Percentiles rank a stretch among this genome's conserved stretches.
Conservation (phyloP, 768 basidiomycete species). For the Leccinum imitatum region DNA sequence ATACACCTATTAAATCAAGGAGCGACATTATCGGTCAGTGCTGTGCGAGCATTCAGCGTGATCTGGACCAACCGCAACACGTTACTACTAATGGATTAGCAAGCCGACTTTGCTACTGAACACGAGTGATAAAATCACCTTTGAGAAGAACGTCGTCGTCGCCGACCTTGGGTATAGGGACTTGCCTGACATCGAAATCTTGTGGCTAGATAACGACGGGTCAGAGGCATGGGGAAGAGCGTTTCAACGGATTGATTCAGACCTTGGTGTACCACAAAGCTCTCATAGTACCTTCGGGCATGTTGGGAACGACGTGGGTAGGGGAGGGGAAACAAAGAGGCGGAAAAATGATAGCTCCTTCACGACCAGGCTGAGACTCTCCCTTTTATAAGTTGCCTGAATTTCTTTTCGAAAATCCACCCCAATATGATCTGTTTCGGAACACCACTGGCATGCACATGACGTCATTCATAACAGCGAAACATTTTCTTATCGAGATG, state of each 20-base stretch:
- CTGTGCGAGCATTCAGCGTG: not conserved
- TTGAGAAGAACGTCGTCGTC: slow-evolving; percentile 77
- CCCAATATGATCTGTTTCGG: slow-evolving; percentile 18
- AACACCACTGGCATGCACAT: slow-evolving; percentile 17
- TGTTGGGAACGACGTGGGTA: slow-evolving; percentile 23
- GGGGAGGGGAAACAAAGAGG: not conserved
- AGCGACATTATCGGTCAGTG: not conserved
- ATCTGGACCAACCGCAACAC: slow-evolving; percentile 39
- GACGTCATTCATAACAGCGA: slow-evolving; percentile 23
- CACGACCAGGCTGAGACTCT: not conserved
- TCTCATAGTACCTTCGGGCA: slow-evolving; percentile 68
- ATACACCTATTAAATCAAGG: slow-evolving; percentile 42
- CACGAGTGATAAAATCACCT: slow-evolving; percentile 38
- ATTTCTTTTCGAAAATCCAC: slow-evolving; percentile 10
- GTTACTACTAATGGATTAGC: slow-evolving; percentile 32
- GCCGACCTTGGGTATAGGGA: slow-evolving; percentile 62
- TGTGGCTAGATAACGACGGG: slow-evolving; percentile 45
- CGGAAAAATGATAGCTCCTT: slow-evolving; percentile 5
- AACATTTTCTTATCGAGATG: not conserved
- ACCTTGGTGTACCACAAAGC: slow-evolving; percentile 74
- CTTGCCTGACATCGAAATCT: slow-evolving; percentile 64
- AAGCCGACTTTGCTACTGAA: not conserved
- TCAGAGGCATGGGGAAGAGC: slow-evolving; percentile 11
- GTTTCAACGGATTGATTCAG: slow-evolving; percentile 11
- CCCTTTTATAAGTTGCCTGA: slow-evolving; percentile 21